Conservation (phyloP, 768 basidiomycete genomes). For the Tephrocybe sp. region DNA sequence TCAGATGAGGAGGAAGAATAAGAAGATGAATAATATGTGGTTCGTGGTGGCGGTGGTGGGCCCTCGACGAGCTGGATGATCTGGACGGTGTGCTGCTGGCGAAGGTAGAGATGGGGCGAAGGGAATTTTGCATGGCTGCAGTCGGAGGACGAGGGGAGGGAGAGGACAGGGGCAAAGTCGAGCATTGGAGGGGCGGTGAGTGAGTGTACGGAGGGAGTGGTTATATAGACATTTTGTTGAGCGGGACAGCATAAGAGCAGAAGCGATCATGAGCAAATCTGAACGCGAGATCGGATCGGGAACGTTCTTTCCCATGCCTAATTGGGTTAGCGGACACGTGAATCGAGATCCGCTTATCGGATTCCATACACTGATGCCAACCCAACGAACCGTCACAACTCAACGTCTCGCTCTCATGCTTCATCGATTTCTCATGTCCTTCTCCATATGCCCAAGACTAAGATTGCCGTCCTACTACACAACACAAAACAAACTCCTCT, state of each 20-base stretch:
- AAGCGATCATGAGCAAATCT: conserved; percentile 21
- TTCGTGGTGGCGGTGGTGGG: conserved; percentile 52
- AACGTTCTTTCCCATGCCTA: conserved; percentile 27
- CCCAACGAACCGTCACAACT: conserved; percentile 14
- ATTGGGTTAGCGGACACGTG: conserved; percentile 23
- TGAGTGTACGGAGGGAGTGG: conserved; percentile 16
- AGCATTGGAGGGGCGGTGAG: conserved; percentile 24
- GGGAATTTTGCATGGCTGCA: conserved; percentile 29
- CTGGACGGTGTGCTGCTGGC: conserved; percentile 51
- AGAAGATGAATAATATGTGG: conserved; percentile 37
- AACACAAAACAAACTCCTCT: conserved; percentile 22
- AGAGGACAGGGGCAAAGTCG: conserved; percentile 22
- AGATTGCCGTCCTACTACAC: conserved; percentile 15
- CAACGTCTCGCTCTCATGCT: conserved; percentile 23
- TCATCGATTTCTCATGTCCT: conserved; percentile 18
- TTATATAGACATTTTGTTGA: conserved; percentile 25
- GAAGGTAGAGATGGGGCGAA: conserved; percentile 42
- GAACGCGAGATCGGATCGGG: conserved; percentile 24
- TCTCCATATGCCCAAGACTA: conserved; percentile 21
- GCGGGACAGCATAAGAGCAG: conserved; percentile 21
- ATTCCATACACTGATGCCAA: conserved; percentile 14
- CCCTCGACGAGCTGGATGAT: conserved; percentile 77
- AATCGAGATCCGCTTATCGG: conserved; percentile 28
- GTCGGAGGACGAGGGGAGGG: conserved; percentile 14
- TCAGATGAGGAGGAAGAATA: conserved; percentile 38